Evolutionary conservation across 352 stramenopile species (phyloP).

Genomic region (Pythium pectinolyticum): DNA sequence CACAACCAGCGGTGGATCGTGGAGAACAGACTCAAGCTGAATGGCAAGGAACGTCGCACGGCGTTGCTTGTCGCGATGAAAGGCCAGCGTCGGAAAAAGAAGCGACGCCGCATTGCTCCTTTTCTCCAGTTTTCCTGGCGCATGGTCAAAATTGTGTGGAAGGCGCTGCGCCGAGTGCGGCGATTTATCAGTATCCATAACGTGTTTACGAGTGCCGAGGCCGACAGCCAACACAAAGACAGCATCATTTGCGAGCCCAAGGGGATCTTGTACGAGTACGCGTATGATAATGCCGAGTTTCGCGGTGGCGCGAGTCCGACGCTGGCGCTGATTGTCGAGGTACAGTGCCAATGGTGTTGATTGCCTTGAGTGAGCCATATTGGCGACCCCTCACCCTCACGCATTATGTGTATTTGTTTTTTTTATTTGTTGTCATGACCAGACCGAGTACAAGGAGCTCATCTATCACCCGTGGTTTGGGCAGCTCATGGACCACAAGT

Average conservation of each 20-base stretch:
- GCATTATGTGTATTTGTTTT: background rate
- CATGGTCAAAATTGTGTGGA: slow-evolving; percentile 52
- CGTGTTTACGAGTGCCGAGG: slow-evolving; percentile 50
- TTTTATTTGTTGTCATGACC: too few species aligned
- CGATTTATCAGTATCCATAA: slow-evolving; percentile 68
- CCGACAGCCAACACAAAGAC: slow-evolving; percentile 39
- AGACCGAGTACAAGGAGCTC: slow-evolving; percentile 81
- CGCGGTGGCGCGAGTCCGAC: slow-evolving; percentile 57
- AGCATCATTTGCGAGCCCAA: slow-evolving; percentile 78
- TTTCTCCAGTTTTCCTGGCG: slow-evolving; percentile 37
- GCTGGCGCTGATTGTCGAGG: slow-evolving; percentile 60
- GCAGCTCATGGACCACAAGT: slow-evolving; percentile 82
- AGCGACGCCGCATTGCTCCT: slow-evolving; percentile 30
- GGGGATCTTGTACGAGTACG: slow-evolving; percentile 80
- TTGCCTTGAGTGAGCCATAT: too few species aligned
- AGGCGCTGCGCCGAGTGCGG: slow-evolving; percentile 40
- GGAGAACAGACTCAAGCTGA: slow-evolving; percentile 47
- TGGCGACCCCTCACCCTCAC: background rate
- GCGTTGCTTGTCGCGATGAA: slow-evolving; percentile 62
- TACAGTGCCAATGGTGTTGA: too few species aligned
- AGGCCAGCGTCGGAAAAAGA: slow-evolving; percentile 31
- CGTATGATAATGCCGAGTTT: slow-evolving; percentile 80
- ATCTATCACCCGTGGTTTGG: slow-evolving; percentile 76
- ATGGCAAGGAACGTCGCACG: slow-evolving; percentile 39
- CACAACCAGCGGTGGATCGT: slow-evolving; percentile 69